phyloP scores from a whole-genome alignment of 257 asterid species.

The Scutellaria minor region DNA sequence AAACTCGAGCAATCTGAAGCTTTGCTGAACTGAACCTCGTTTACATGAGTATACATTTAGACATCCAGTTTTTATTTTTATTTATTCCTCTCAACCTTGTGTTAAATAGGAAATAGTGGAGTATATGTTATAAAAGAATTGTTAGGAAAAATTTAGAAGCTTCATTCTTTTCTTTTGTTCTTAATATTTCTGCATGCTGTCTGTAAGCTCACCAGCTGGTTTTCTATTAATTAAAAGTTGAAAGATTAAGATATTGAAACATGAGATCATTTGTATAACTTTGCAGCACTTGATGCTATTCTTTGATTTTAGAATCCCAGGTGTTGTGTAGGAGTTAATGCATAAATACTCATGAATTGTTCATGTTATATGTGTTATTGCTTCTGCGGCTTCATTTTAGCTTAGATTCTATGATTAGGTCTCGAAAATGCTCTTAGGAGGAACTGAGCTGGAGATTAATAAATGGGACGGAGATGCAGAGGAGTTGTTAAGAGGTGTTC shows the following conservation, averaged over 20 bases:
- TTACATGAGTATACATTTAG: too few relatives aligned
- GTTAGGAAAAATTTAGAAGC: not conserved
- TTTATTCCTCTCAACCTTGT: too few relatives aligned
- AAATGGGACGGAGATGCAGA: slow-evolving; percentile 78
- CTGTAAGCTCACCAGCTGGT: slow-evolving; percentile 8
- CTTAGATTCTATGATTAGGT: slow-evolving; percentile 54
- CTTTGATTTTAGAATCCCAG: not conserved
- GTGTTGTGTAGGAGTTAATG: not conserved
- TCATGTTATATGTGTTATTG: not conserved
- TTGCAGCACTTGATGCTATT: not conserved
- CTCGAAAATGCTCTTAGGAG: slow-evolving; percentile 57
- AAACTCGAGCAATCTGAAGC: too few relatives aligned
- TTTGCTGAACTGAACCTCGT: too few relatives aligned
- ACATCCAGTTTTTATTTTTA: too few relatives aligned
- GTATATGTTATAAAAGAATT: not conserved
- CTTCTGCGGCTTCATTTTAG: slow-evolving; percentile 4
- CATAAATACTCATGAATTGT: not conserved
- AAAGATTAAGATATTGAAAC: not conserved
- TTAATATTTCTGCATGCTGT: not conserved
- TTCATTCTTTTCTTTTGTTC: not conserved
- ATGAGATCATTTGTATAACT: not conserved
- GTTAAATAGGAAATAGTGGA: not conserved
- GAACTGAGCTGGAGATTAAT: slow-evolving; percentile 70
- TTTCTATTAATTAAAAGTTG: not conserved
- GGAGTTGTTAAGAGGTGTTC: slow-evolving; percentile 67